These are phyloP conservation scores for Phellopilus nigrolimitatus DNA, from an alignment of 1,284 basidiomycete species.

Conservation along the genomic window DNA sequence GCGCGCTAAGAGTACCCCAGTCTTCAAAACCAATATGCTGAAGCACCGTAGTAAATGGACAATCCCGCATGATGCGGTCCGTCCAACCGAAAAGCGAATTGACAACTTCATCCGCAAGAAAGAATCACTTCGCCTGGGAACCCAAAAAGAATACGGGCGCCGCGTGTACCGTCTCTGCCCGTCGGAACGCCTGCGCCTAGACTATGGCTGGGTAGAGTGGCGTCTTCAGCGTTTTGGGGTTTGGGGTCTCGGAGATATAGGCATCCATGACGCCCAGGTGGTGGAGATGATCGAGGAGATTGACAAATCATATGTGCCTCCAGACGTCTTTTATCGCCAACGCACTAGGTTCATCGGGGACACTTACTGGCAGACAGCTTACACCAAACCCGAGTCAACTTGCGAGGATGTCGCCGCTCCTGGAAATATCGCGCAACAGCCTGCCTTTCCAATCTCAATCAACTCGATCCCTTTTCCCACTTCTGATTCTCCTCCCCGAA, in stretches of 20 bases:
- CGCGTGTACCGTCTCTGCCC: neutral
- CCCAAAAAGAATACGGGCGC: neutral
- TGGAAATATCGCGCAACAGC: too few relatives aligned
- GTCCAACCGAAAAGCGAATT: neutral
- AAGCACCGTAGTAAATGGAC: neutral
- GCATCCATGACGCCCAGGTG: neutral
- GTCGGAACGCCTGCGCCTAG: neutral
- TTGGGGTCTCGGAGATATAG: neutral
- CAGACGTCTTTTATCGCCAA: too few relatives aligned
- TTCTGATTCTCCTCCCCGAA: too few relatives aligned
- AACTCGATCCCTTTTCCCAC: too few relatives aligned
- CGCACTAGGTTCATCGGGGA: too few relatives aligned
- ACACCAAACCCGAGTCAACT: too few relatives aligned
- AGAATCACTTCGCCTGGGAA: neutral
- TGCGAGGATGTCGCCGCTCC: too few relatives aligned
- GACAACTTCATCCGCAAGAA: neutral
- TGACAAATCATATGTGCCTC: neutral
- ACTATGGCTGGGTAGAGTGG: neutral
- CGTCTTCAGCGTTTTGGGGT: neutral
- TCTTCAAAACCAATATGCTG: neutral
- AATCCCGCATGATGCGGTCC: neutral
- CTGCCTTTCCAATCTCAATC: too few relatives aligned
- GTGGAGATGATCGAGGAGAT: neutral
- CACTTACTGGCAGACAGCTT: too few relatives aligned
- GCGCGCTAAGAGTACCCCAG: neutral